phyloP scores from a whole-genome alignment of 2,329 filamentous ascomycete genomes.

The Hypoxylon sp. region DNA sequence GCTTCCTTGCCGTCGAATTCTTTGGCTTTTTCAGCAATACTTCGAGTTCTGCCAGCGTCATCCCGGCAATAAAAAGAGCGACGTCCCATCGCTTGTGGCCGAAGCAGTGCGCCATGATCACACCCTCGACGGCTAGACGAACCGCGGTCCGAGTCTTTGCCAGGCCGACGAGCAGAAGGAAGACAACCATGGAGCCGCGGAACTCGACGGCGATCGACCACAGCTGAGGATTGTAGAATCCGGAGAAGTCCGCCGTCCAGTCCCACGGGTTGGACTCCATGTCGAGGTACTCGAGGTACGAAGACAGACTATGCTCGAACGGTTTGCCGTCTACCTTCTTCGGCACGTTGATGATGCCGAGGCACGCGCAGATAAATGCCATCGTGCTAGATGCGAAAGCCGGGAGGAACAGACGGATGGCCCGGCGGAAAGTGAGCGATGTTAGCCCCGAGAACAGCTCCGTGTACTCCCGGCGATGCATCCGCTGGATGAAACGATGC shows the following conservation, averaged over 20 bases:
- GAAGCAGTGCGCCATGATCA: conserved; percentile 47
- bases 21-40: conserved; percentile 45
- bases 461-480: conserved; percentile 50
- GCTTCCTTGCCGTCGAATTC: conserved; percentile 33
- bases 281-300: conserved; percentile 50
- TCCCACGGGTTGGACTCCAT: conserved; percentile 50
- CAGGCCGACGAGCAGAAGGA: conserved; percentile 50
- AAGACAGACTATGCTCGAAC: conserved; percentile 46
- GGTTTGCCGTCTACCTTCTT: conserved; percentile 45
- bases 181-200: conserved; percentile 52
- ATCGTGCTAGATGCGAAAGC: conserved; percentile 55
- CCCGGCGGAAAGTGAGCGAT: conserved; percentile 58
- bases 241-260: conserved; percentile 47
- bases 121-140: conserved; percentile 45
- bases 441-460: conserved; percentile 50
- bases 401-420: conserved; percentile 57
- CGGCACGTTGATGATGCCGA: conserved; percentile 46
- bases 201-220: conserved; percentile 55
- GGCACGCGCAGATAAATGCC: conserved; percentile 50
- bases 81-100: conserved; percentile 50
- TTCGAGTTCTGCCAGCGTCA: conserved; percentile 49
- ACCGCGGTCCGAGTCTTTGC: conserved; percentile 46
- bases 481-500: conserved; percentile 54
- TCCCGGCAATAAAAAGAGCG: conserved; percentile 49
- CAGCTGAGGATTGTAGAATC: conserved; percentile 52